These are phyloP conservation scores for Phytophthora colocasiae DNA, from an alignment of 352 stramenopile species.

Conservation along the genomic window DNA sequence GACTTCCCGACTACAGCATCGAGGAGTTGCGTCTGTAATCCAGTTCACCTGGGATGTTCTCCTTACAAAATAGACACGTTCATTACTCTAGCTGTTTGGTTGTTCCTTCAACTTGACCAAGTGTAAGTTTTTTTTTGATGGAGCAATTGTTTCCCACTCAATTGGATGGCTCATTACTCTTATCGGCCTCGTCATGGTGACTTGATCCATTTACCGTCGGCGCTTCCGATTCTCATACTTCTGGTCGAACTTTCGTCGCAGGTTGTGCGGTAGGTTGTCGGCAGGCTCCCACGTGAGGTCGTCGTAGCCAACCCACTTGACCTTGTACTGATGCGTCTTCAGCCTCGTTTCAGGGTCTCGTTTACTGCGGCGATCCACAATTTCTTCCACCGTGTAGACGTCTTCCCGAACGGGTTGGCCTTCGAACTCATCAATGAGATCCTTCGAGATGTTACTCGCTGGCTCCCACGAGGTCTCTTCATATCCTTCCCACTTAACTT, in stretches of 20 bases:
- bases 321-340: conserved; percentile 83
- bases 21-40: conserved; percentile 74
- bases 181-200: neutral
- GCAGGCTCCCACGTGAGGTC: conserved; percentile 81
- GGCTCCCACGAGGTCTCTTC: conserved; percentile 83
- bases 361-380: conserved; percentile 70
- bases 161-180: neutral
- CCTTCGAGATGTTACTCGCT: conserved; percentile 77
- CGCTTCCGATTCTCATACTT: conserved; percentile 71
- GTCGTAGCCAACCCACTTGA: conserved; percentile 89
- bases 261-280: conserved; percentile 79
- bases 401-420: conserved; percentile 74
- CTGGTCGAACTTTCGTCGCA: conserved; percentile 82
- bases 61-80: conserved; percentile 37
- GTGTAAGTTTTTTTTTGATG: neutral
- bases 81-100: conserved; percentile 9
- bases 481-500: conserved; percentile 88
- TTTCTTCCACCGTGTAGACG: conserved; percentile 81
- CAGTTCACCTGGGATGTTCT: neutral
- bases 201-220: neutral
- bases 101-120: conserved; percentile 17
- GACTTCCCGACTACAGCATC: conserved; percentile 82
- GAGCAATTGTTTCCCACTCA: neutral
- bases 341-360: conserved; percentile 71
- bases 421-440: conserved; percentile 84